Evolutionary conservation across 2,329 filamentous ascomycete species (phyloP).

Genomic region (Corniculantispora saksenae): DNA sequence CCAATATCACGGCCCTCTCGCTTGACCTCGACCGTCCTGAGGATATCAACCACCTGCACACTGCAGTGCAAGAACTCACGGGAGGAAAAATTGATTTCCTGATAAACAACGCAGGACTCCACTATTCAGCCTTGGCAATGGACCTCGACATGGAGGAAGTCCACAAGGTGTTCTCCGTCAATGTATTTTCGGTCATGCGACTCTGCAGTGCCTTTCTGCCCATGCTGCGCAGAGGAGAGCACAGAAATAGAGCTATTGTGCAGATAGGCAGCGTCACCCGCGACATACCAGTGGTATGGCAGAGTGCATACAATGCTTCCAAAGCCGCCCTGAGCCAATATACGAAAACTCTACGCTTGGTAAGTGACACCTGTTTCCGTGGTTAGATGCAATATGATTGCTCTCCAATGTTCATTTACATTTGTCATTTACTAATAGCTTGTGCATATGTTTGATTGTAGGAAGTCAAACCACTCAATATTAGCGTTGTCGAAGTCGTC

Average conservation of each 20-base stretch:
- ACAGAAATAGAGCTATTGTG: slow-evolving; percentile 19
- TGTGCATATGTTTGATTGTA: not conserved
- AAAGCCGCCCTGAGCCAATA: slow-evolving; percentile 22
- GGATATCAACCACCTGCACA: slow-evolving; percentile 11
- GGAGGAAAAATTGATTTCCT: slow-evolving; percentile 21
- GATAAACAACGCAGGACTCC: slow-evolving; percentile 23
- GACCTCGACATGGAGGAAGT: slow-evolving; percentile 21
- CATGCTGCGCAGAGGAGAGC: slow-evolving; percentile 14
- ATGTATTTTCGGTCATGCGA: slow-evolving; percentile 23
- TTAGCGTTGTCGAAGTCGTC: slow-evolving; percentile 21
- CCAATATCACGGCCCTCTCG: slow-evolving; percentile 21
- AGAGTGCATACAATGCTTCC: slow-evolving; percentile 22
- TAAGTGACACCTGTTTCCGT: not conserved
- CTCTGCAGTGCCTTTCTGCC: slow-evolving; percentile 22
- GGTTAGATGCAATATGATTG: not conserved
- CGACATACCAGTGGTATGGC: slow-evolving; percentile 19
- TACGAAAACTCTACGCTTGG: slow-evolving; percentile 20
- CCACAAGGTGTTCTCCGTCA: slow-evolving; percentile 19
- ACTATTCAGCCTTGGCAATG: slow-evolving; percentile 20
- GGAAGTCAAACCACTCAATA: slow-evolving; percentile 19
- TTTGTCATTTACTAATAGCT: not conserved
- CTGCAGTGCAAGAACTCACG: slow-evolving; percentile 11
- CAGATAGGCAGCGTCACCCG: slow-evolving; percentile 21
- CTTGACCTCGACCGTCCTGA: slow-evolving; percentile 19
- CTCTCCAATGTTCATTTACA: not conserved